These are phyloP conservation scores for Starmerella apis DNA, from an alignment of 805 yeast genomes.

Conservation along the genomic window DNA sequence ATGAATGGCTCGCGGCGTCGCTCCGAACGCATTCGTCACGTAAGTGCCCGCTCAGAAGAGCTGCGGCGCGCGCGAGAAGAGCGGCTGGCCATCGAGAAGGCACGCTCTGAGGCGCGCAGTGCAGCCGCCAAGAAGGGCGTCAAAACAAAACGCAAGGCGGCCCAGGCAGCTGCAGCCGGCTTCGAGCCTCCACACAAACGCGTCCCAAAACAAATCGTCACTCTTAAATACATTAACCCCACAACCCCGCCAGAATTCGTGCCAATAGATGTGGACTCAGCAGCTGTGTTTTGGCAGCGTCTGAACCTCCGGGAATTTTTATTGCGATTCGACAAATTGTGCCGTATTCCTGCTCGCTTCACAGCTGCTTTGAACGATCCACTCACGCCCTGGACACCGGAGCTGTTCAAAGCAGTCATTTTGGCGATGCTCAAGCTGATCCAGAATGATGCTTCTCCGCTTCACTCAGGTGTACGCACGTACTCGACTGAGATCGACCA, in stretches of 20 bases:
- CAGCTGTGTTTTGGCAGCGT: constrained; percentile 30
- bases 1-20: constrained; percentile 8
- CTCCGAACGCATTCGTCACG: constrained; percentile 18
- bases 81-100: constrained; percentile 1
- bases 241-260: constrained; percentile 27
- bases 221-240: constrained; percentile 16
- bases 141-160: constrained; percentile 6
- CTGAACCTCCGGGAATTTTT: constrained; percentile 33
- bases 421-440: constrained; percentile 29
- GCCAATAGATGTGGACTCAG: constrained; percentile 18
- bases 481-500: constrained; percentile 29
- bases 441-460: constrained; percentile 29
- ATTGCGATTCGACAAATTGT: constrained; percentile 33
- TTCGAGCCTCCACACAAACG: constrained; percentile 8
- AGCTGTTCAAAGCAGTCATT: constrained; percentile 31
- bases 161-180: constrained; percentile 1
- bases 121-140: constrained; percentile 5
- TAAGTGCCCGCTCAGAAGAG: constrained; percentile 18
- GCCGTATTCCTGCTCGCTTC: constrained; percentile 31
- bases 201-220: constrained; percentile 16
- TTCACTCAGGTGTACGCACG: constrained; percentile 24
- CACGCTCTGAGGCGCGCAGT: constrained; percentile 6
- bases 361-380: constrained; percentile 32
- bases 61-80: constrained; percentile 9
- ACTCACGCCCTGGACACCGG: constrained; percentile 31